These are phyloP conservation scores for Umbilicus rupestris DNA, from an alignment of 164 flowering plant species.

Conservation along the genomic window DNA sequence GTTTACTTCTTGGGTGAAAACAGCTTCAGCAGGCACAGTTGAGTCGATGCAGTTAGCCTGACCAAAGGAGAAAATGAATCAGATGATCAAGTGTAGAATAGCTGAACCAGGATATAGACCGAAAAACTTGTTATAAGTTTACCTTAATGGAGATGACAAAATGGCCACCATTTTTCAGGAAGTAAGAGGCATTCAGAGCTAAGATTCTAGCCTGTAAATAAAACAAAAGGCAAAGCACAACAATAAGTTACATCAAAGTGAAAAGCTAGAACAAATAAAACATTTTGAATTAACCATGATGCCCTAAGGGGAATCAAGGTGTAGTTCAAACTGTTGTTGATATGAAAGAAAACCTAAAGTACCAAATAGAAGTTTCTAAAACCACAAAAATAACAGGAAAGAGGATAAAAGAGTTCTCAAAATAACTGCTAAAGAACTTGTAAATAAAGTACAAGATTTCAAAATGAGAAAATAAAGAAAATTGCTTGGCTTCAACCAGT, in stretches of 20 bases:
- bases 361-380: neutral
- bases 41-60: slow-evolving; percentile 97
- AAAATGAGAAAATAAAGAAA: neutral
- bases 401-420: too few relatives aligned
- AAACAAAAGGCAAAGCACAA: neutral
- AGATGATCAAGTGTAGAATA: neutral
- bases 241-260: too few relatives aligned
- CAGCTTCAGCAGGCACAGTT: slow-evolving; percentile 78
- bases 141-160: slow-evolving; percentile 98
- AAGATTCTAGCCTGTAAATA: slow-evolving; percentile 80
- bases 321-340: too few relatives aligned
- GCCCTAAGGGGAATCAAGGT: too few relatives aligned
- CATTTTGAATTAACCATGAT: too few relatives aligned
- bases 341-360: too few relatives aligned
- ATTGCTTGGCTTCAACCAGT: neutral
- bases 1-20: slow-evolving; percentile 78
- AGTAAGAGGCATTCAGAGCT: slow-evolving; percentile 83
- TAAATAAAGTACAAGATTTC: neutral
- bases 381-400: neutral
- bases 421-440: neutral
- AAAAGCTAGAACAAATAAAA: too few relatives aligned
- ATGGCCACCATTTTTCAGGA: slow-evolving; percentile 86
- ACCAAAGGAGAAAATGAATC: neutral
- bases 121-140: neutral
- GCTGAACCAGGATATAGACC: neutral